Conservation (phyloP, 257 asterid species). For the Leptodermis oblonga region DNA sequence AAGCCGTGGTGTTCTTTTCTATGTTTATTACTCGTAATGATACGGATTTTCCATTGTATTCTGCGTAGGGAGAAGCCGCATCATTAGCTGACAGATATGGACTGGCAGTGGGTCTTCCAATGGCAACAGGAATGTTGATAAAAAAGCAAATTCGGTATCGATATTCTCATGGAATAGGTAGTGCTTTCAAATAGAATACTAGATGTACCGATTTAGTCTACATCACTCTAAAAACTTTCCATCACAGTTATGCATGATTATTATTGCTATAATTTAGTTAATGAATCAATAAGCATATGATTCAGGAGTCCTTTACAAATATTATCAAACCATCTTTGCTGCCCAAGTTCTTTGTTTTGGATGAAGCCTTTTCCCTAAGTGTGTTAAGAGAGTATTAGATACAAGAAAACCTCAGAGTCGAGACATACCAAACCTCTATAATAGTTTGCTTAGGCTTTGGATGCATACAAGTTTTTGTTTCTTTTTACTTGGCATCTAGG, state of each 20-base stretch:
- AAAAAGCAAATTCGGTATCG: conserved; percentile 80
- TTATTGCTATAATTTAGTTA: background rate
- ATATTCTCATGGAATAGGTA: conserved; percentile 86
- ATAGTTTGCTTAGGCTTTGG: background rate
- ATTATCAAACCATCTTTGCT: background rate
- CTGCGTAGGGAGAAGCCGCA: conserved; percentile 86
- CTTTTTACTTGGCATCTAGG: background rate
- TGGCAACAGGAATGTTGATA: conserved; percentile 57
- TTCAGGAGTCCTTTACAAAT: too few species aligned
- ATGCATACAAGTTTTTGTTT: background rate
- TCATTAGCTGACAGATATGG: conserved; percentile 77
- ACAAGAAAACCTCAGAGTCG: background rate
- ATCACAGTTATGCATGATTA: background rate
- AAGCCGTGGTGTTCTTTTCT: conserved; percentile 1
- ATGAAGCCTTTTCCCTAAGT: background rate
- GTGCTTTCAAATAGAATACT: background rate
- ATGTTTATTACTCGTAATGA: background rate
- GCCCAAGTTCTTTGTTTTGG: conserved; percentile 9
- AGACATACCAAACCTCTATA: background rate
- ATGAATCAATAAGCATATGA: background rate
- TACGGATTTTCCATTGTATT: conserved; percentile 18
- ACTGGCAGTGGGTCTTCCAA: conserved; percentile 65
- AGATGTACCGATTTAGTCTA: background rate
- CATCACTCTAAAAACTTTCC: background rate
- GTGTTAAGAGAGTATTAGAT: background rate